Base-by-base conservation (phyloP, 179 eudicot species). In the Heliamphora pulchella region DNA sequence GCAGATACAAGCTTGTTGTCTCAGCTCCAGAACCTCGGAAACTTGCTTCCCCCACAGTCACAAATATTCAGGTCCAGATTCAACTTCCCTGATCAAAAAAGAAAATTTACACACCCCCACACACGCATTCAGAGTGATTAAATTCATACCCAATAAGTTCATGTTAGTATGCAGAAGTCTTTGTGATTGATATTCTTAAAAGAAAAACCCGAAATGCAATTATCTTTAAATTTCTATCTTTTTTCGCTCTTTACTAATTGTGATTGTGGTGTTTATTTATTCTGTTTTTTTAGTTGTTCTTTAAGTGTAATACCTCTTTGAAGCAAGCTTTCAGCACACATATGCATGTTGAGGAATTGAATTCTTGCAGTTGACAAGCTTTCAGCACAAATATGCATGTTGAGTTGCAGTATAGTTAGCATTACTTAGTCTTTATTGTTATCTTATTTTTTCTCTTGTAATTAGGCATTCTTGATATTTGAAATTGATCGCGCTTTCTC, bases 1-100 rank as follows among this genome's bases (percentile, higher is more conserved):
- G 72, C 90, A 96, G 99, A 75, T 96, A 92, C 91, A 96, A 96
- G 88, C 91, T 96, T 81, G 90, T 92, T 68, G 94, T 96, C 71
- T 87, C 92, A 57, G 91, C 92, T 62, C 76, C 97, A 10, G 96
- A 94, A 82, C 92, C 94, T 74, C 94, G 83, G 89, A 94, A 92
- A 86, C 87, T 96, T 86, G 91, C 89, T 77, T 87, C 97, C 83
- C 98, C 99, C 14, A 87, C 89, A 75, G 90, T 94, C 61, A 84
- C 91, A 64, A 96, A 92, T 85, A 94, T 96, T 77, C 98, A 96
- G 99, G 99, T 96, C 74, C 9, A 4, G 8, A 76, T 61, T 84
- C 22, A 53, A 65, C 79, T 47, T 5, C 20, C 17, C 17, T 17
- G 57, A 13, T 3, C 5, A 44, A 31, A 31, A 31, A 31, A 31